These are phyloP conservation scores for Xenosphaeropsis pyriputrescens DNA, from an alignment of 2,329 filamentous ascomycete genomes.

Conservation along the genomic window DNA sequence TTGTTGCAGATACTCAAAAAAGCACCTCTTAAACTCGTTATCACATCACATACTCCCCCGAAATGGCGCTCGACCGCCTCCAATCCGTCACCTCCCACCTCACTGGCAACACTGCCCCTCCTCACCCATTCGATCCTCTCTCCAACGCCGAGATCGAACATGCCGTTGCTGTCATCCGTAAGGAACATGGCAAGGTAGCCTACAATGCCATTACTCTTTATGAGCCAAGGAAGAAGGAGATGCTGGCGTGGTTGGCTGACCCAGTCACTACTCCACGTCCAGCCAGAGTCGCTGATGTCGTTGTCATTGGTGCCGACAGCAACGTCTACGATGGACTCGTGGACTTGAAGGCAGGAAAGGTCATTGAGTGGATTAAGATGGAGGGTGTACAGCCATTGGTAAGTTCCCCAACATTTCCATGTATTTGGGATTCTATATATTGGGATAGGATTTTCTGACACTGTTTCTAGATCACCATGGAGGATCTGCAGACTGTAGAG, in stretches of 20 bases:
- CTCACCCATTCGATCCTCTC: constrained; percentile 70
- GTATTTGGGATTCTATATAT: background rate
- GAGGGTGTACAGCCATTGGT: constrained; percentile 71
- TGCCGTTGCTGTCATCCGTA: constrained; percentile 52
- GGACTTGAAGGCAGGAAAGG: constrained; percentile 49
- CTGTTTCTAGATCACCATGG: constrained; percentile 60
- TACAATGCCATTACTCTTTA: constrained; percentile 80
- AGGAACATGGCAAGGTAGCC: constrained; percentile 54
- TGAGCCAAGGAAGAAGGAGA: constrained; percentile 74
- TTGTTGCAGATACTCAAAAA: too few relatives aligned
- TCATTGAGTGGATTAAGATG: constrained; percentile 61
- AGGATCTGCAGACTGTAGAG: constrained; percentile 75
- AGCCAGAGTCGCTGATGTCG: constrained; percentile 62
- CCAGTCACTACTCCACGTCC: constrained; percentile 47
- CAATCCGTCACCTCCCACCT: constrained; percentile 49
- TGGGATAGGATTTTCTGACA: constrained; percentile 4
- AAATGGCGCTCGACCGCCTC: constrained; percentile 47
- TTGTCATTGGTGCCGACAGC: constrained; percentile 65
- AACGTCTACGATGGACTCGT: constrained; percentile 75
- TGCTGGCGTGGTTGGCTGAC: constrained; percentile 64
- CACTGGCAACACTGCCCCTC: constrained; percentile 33
- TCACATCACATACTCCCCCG: constrained; percentile 4
- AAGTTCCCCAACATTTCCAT: constrained; percentile 13
- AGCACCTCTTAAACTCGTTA: too few relatives aligned
- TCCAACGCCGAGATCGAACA: constrained; percentile 57